Evolutionary conservation across 106 monocot genomes (phyloP).

Genomic region (Vanilla planifolia): DNA sequence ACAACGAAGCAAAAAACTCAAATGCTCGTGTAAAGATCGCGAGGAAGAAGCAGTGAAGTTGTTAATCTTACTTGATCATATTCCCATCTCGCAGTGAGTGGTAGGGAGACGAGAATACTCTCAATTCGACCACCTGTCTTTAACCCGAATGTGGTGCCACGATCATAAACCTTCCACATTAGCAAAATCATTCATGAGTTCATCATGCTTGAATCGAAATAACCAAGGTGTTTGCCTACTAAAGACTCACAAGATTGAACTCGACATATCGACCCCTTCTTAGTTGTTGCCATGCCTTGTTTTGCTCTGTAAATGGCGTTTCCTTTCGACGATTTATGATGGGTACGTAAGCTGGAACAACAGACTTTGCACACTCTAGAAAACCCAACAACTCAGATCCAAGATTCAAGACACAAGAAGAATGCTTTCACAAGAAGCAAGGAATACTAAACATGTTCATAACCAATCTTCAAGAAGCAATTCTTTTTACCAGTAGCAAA

Average conservation of each 20-base stretch:
- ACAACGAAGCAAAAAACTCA: background rate
- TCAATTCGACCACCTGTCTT: slow-evolving; percentile 98
- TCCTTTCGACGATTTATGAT: slow-evolving; percentile 73
- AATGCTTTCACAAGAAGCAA: too few species aligned
- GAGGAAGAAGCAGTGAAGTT: background rate
- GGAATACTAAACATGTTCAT: too few species aligned
- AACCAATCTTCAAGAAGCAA: too few species aligned
- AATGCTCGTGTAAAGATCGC: background rate
- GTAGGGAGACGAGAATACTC: slow-evolving; percentile 98
- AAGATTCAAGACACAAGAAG: too few species aligned
- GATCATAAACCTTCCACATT: slow-evolving; percentile 80
- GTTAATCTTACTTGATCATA: slow-evolving; percentile 75
- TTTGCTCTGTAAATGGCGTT: slow-evolving; percentile 69
- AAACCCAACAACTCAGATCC: too few species aligned
- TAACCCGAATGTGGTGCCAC: slow-evolving; percentile 96
- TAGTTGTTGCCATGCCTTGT: slow-evolving; percentile 96
- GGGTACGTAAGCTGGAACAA: slow-evolving; percentile 81
- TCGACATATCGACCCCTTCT: slow-evolving; percentile 94
- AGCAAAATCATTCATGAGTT: background rate
- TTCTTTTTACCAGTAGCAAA: slow-evolving; percentile 92
- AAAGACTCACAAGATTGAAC: slow-evolving; percentile 72
- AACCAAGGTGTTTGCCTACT: background rate
- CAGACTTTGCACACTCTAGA: slow-evolving; percentile 87
- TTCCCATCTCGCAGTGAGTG: slow-evolving; percentile 95
- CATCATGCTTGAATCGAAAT: background rate